Percentiles rank a stretch among this genome's conserved stretches.
These are phyloP conservation scores for Carex pumila DNA, from an alignment of 176 grass and related monocot species.

Conservation along the genomic window DNA sequence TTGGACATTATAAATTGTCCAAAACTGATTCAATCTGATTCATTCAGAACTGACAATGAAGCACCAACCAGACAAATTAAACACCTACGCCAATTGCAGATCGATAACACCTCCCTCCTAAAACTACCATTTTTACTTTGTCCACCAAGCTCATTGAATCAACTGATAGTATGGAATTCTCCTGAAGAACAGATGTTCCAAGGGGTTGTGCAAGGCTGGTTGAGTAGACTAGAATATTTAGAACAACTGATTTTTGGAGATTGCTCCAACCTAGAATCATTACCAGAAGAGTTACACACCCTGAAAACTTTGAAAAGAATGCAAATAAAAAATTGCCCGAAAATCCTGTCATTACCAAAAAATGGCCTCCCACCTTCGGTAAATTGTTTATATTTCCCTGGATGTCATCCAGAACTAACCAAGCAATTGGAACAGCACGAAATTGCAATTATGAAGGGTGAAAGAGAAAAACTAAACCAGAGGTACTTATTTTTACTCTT, in stretches of 20 bases:
- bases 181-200: not conserved
- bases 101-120: not conserved
- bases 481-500: not conserved
- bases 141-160: not conserved
- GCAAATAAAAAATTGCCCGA: not conserved
- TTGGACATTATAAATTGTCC: not conserved
- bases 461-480: not conserved
- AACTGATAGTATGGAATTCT: not conserved
- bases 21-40: not conserved
- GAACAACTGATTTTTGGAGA: accelerated
- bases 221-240: not conserved
- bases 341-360: not conserved
- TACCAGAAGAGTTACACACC: not conserved
- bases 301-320: not conserved
- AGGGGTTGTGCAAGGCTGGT: not conserved
- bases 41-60: not conserved
- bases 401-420: not conserved
- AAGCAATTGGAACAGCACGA: not conserved
- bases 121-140: not conserved
- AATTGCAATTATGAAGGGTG: not conserved
- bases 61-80: not conserved
- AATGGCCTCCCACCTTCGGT: not conserved
- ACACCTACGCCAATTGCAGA: not conserved
- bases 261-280: not conserved
- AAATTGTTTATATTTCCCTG: not conserved